phyloP scores from a whole-genome alignment of 805 yeast species.

The Blastobotrys muscicola region DNA sequence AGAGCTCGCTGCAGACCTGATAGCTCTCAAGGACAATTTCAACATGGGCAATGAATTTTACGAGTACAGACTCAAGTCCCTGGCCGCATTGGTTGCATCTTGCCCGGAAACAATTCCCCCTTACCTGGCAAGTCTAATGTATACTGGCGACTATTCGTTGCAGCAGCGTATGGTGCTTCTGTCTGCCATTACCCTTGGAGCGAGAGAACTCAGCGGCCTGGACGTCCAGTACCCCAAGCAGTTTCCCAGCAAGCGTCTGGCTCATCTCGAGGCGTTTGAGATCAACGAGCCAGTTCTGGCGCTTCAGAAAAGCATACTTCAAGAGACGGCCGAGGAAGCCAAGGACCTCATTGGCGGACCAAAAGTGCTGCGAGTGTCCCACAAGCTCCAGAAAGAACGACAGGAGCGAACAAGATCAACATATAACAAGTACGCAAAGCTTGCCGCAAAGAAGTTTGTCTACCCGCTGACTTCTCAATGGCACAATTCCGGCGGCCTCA shows the following conservation, averaged over 20 bases:
- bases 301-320: slow-evolving; percentile 19
- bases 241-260: slow-evolving; percentile 35
- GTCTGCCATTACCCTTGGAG: slow-evolving; percentile 59
- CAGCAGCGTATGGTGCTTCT: slow-evolving; percentile 67
- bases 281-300: slow-evolving; percentile 6
- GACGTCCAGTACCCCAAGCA: slow-evolving; percentile 38
- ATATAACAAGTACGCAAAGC: slow-evolving; percentile 32
- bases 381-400: slow-evolving; percentile 15
- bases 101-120: slow-evolving; percentile 35
- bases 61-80: slow-evolving; percentile 49
- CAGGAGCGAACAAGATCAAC: slow-evolving; percentile 16
- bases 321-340: slow-evolving; percentile 15
- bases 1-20: slow-evolving; percentile 41
- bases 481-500: slow-evolving; percentile 34
- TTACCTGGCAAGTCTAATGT: slow-evolving; percentile 36
- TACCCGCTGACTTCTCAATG: slow-evolving; percentile 48
- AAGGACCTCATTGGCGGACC: slow-evolving; percentile 21
- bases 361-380: slow-evolving; percentile 23
- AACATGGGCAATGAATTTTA: slow-evolving; percentile 49
- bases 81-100: slow-evolving; percentile 55
- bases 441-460: slow-evolving; percentile 38
- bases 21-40: slow-evolving; percentile 47
- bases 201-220: slow-evolving; percentile 60
- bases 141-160: slow-evolving; percentile 69
- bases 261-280: slow-evolving; percentile 5